Evolutionary conservation across 2,329 filamentous ascomycete genomes (phyloP), one percentile per base, ranked within the genome.

Genomic region (Zymoseptoria tritici): DNA sequence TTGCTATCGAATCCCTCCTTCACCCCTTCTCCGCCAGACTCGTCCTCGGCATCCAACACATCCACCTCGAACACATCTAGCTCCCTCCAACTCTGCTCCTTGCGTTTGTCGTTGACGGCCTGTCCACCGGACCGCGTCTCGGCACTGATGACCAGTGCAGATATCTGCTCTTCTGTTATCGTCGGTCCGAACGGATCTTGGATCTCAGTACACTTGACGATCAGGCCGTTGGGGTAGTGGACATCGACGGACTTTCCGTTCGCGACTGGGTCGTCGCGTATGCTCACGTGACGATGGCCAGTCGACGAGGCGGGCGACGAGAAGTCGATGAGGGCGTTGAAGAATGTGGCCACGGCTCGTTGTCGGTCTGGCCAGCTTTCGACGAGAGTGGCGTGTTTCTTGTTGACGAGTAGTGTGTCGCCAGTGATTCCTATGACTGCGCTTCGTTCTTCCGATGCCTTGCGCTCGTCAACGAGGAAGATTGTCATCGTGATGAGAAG

Each of bases 171-270:
- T 59, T 93, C 86, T 0, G 90, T 90, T 62, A 96, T 89, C 0
- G 94, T 97, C 3, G 94, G 94, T 0, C 94, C 94, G 74, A 88
- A 97, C 0, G 89, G 83, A 72, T 99, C 92, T 67, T 88, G 86
- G 57, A 99, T 91, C 70, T 91, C 84, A 52, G 93, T 89, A 70
- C 90, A 91, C 67, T 89, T 88, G 55, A 97, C 82, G 2, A 80
- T 76, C 58, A 97, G 77, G 42, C 82, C 83, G 57, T 81, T 78
- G 2, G 84, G 81, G 62, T 91, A 84, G 5, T 73, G 75, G 0
- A 85, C 83, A 60, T 80, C 74, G 24, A 86, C 77, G 29, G 82
- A 80, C 63, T 78, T 79, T 20, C 80, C 80, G 62, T 82, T 81
- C 66, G 78, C 76, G 0, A 72, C 75, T 0, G 75, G 66, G 9